These are phyloP conservation scores for Hypericum perforatum DNA, from an alignment of 345 rosid genomes.

Conservation along the genomic window DNA sequence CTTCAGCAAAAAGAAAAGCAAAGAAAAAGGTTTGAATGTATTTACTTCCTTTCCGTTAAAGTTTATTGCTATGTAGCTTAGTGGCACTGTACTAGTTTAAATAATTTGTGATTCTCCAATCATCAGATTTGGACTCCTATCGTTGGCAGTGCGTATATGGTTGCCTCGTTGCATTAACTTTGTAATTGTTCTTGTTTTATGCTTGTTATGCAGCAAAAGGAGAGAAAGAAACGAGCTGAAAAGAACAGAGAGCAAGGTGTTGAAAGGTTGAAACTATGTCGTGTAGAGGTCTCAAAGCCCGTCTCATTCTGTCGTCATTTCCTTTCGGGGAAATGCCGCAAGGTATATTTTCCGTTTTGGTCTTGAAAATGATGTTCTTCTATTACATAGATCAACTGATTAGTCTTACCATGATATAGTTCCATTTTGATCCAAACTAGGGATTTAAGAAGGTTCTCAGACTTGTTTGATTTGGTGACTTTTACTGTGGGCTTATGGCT, in stretches of 20 bases:
- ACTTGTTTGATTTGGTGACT: too few relatives aligned
- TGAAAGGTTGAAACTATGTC: slow-evolving; percentile 60
- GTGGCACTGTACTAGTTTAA: not conserved
- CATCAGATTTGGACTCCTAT: not conserved
- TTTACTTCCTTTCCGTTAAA: not conserved
- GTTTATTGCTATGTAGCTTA: not conserved
- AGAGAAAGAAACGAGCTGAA: slow-evolving; percentile 66
- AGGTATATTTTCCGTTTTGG: slow-evolving; percentile 32
- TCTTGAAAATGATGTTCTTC: not conserved
- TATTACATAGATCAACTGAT: not conserved
- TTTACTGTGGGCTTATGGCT: too few relatives aligned
- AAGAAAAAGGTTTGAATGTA: slow-evolving; percentile 49
- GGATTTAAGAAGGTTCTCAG: too few relatives aligned
- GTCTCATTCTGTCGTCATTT: slow-evolving; percentile 59
- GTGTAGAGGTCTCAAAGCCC: slow-evolving; percentile 49
- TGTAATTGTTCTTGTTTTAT: not conserved
- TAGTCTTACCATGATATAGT: not conserved
- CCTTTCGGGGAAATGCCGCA: slow-evolving; percentile 66
- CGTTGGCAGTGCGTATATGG: not conserved
- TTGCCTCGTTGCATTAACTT: not conserved
- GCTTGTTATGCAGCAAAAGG: slow-evolving; percentile 38
- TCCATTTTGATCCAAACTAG: too few relatives aligned
- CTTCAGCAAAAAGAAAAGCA: slow-evolving; percentile 39
- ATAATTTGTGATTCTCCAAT: not conserved
- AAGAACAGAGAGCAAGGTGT: slow-evolving; percentile 68